phyloP scores from a whole-genome alignment of 176 grass and related monocot genomes.

The Chloris gayana region DNA sequence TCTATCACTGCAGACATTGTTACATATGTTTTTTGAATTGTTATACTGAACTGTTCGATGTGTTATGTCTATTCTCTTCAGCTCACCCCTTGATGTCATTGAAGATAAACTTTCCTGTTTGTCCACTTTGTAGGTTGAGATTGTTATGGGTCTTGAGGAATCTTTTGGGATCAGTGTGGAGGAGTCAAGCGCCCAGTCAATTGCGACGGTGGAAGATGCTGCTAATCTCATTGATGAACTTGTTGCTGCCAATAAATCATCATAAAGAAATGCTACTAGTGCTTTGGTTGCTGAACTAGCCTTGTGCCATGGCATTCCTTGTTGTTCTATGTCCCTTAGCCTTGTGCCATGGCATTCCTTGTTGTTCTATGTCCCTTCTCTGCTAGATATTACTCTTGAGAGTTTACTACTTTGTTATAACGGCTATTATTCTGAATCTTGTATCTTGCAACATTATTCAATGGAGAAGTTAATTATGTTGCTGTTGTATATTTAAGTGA shows the following conservation, averaged over 20 bases:
- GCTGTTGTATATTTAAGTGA: neutral
- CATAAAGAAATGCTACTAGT: neutral
- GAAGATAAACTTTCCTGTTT: neutral
- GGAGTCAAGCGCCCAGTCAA: conserved; percentile 46
- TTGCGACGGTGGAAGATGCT: conserved; percentile 55
- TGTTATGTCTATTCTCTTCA: neutral
- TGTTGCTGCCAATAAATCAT: conserved; percentile 1
- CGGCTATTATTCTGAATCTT: neutral
- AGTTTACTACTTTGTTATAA: conserved; percentile 23
- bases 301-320: neutral
- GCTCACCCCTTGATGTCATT: neutral
- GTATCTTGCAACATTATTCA: neutral
- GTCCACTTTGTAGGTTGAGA: conserved; percentile 49
- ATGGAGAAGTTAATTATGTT: neutral
- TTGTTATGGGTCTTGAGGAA: conserved; percentile 67
- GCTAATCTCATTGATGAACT: conserved; percentile 55
- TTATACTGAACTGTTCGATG: neutral
- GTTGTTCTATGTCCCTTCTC: conserved; percentile 7
- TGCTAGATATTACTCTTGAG: conserved; percentile 37
- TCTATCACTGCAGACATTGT: neutral
- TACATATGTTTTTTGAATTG: neutral
- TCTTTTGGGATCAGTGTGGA: conserved; percentile 56
- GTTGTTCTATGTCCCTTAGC: conserved; percentile 17
- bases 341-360: neutral
- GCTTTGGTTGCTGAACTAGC: neutral